phyloP scores from a whole-genome alignment of 345 rosid species.

The Rhodamnia argentea region DNA sequence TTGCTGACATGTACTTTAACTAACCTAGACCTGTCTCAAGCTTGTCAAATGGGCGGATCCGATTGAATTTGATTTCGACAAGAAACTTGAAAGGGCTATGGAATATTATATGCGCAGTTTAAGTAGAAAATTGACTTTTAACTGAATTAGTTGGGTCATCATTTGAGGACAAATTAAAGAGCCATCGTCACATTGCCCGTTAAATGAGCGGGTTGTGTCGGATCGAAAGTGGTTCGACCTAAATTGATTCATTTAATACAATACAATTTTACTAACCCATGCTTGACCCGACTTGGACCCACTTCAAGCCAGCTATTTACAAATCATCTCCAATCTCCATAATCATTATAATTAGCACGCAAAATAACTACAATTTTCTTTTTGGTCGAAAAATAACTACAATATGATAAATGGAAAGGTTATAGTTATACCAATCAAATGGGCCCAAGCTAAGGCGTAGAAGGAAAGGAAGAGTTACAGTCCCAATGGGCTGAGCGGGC shows the following conservation, averaged over 20 bases:
- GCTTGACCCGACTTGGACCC: rapidly evolving
- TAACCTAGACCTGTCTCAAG: too few relatives aligned
- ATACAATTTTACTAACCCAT: background rate
- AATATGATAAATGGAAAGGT: background rate
- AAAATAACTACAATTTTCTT: too few relatives aligned
- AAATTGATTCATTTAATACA: too few relatives aligned
- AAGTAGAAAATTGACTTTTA: background rate
- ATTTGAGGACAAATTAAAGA: background rate
- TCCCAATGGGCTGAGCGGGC: background rate
- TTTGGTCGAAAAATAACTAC: too few relatives aligned
- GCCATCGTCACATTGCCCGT: background rate
- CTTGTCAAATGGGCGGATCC: too few relatives aligned
- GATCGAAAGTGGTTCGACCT: rapidly evolving
- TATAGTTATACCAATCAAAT: background rate
- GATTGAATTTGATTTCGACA: too few relatives aligned
- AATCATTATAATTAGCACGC: background rate
- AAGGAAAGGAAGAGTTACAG: background rate
- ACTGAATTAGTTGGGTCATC: background rate
- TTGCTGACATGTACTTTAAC: too few relatives aligned
- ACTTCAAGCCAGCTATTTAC: too few relatives aligned
- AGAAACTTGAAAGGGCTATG: background rate
- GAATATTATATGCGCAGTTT: background rate
- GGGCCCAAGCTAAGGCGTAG: background rate
- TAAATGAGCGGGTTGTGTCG: background rate
- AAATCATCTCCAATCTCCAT: background rate